A percentile compares a stretch with the other conserved stretches of the same genome.
Evolutionary conservation across 352 stramenopile genomes (phyloP).

Genomic region (Globisporangium polare): DNA sequence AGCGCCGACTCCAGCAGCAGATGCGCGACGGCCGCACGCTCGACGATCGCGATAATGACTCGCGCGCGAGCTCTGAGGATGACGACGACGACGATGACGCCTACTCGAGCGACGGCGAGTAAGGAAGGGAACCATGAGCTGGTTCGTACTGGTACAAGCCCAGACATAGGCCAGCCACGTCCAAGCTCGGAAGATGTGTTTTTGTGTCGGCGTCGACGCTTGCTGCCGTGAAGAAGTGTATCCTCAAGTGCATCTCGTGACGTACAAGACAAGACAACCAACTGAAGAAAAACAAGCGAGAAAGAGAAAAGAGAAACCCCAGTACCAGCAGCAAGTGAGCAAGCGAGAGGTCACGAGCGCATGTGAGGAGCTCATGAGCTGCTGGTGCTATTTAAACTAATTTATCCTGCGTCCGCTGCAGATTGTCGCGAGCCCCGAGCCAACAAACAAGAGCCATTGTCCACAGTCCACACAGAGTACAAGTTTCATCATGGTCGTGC

Average conservation of each 20-base stretch:
- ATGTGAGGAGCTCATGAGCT: background rate
- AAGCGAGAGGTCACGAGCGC: background rate
- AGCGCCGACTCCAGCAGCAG: slow-evolving; percentile 52
- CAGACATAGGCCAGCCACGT: too few relatives aligned
- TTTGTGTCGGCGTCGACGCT: slow-evolving; percentile 2
- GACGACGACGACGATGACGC: slow-evolving; percentile 19
- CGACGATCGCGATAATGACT: slow-evolving; percentile 30
- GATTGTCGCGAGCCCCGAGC: background rate
- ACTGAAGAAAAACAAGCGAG: background rate
- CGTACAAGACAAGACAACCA: background rate
- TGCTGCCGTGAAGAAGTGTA: slow-evolving; percentile 1
- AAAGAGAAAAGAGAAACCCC: background rate
- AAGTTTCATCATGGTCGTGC: background rate
- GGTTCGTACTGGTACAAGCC: too few relatives aligned
- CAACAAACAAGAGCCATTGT: background rate
- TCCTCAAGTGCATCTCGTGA: slow-evolving; percentile 2
- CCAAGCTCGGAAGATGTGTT: too few relatives aligned
- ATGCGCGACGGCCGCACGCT: slow-evolving; percentile 29
- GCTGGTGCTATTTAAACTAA: slow-evolving; percentile 14
- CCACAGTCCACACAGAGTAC: too few relatives aligned
- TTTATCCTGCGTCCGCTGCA: slow-evolving; percentile 16
- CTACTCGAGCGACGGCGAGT: slow-evolving; percentile 36
- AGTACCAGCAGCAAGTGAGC: background rate
- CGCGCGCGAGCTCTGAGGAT: slow-evolving; percentile 22
- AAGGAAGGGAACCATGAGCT: slow-evolving; percentile 4